phyloP scores from a whole-genome alignment of 306 rosid species.

The Rosa lucieae region DNA sequence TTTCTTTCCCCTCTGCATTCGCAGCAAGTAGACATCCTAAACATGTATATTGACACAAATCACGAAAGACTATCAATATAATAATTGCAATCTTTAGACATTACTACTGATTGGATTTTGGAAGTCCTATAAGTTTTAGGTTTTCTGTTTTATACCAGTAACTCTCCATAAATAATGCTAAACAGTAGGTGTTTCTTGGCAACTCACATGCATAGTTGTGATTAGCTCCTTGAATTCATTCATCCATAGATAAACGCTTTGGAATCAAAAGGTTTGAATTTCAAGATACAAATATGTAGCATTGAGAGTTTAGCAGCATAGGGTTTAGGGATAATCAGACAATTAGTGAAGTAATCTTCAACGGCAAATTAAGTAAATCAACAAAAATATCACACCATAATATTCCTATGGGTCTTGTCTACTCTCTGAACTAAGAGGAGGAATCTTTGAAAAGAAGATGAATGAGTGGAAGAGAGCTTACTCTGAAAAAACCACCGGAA shows the following conservation, averaged over 20 bases:
- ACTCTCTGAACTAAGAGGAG: too few relatives aligned
- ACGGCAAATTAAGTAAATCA: neutral
- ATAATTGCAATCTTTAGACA: neutral
- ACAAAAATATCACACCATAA: neutral
- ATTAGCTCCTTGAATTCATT: neutral
- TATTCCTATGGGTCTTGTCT: neutral
- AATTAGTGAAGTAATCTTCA: neutral
- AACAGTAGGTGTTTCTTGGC: too few relatives aligned
- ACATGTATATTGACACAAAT: neutral
- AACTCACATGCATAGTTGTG: neutral
- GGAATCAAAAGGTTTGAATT: neutral
- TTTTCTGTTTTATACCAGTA: neutral
- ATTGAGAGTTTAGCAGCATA: neutral
- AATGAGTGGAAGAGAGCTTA: constrained; percentile 33
- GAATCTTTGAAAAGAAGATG: constrained; percentile 9
- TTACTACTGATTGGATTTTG: neutral
- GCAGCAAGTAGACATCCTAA: neutral
- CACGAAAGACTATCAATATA: neutral
- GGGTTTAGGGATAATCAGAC: neutral
- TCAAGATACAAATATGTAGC: neutral
- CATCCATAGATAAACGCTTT: neutral
- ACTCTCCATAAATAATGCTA: neutral
- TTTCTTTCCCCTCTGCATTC: neutral
- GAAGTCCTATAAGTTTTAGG: neutral
- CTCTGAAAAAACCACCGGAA: constrained; percentile 54